Conservation (phyloP, 1,284 basidiomycete genomes). For the Cerioporus squamosus region DNA sequence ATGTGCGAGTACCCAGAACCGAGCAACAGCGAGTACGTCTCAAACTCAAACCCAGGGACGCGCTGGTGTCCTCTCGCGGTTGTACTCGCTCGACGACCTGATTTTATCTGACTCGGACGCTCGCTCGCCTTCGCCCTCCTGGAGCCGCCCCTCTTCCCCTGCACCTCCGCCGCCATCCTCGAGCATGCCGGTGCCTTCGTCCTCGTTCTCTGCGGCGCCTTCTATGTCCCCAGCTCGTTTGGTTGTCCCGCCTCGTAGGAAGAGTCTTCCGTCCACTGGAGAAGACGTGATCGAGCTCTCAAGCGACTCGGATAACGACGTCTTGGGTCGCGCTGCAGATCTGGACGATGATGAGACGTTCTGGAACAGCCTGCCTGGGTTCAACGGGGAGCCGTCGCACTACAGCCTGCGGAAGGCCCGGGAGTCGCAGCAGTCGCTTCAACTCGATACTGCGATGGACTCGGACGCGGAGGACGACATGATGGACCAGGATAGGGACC, state of each 20-base stretch:
- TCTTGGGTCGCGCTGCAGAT: not conserved
- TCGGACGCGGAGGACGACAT: not conserved
- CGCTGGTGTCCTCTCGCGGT: no score
- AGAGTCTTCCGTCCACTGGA: not conserved
- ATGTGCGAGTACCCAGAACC: not conserved
- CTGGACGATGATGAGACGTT: not conserved
- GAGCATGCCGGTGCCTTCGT: not conserved
- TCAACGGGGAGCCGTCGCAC: slow-evolving; percentile 9
- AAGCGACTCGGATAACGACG: slow-evolving; percentile 17
- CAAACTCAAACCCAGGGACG: no score
- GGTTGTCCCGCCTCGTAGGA: not conserved
- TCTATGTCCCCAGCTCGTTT: slow-evolving; percentile 3
- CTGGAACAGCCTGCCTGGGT: not conserved
- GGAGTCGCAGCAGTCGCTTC: slow-evolving; percentile 3
- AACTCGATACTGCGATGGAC: not conserved
- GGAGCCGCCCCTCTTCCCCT: not conserved
- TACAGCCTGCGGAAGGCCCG: slow-evolving; percentile 12
- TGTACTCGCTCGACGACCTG: not conserved
- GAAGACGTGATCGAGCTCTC: slow-evolving; percentile 22
- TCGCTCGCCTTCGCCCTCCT: slow-evolving; percentile 5
- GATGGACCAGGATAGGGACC: slow-evolving; percentile 1
- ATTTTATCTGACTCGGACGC: not conserved
- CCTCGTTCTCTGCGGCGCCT: not conserved
- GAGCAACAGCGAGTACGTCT: not conserved
- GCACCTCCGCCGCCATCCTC: slow-evolving; percentile 1